A percentile compares a stretch with the other conserved stretches of the same genome.
Conservation (phyloP, 2,329 filamentous ascomycete species). For the Acrocalymma vagum region DNA sequence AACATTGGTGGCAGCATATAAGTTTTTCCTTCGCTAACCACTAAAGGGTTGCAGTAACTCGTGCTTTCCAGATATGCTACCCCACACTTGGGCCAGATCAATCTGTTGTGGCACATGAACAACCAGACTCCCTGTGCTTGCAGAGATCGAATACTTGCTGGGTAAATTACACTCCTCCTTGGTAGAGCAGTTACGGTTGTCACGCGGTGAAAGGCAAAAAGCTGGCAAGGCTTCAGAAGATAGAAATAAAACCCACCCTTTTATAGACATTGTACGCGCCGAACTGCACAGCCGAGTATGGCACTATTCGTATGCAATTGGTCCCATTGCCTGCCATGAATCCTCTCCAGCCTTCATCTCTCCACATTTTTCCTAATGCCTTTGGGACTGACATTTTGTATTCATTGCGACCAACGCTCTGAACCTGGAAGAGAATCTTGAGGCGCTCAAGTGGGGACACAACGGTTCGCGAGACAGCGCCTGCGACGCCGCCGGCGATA, state of each 20-base stretch:
- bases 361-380: slow-evolving; percentile 93
- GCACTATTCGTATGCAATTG: slow-evolving; percentile 97
- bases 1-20: too few species aligned
- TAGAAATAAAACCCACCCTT: slow-evolving; percentile 68
- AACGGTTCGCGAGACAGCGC: slow-evolving; percentile 96
- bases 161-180: too few species aligned
- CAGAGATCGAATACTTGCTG: too few species aligned
- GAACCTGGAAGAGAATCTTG: slow-evolving; percentile 97
- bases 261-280: slow-evolving; percentile 99
- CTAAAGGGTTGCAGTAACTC: too few species aligned
- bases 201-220: neutral
- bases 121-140: too few species aligned
- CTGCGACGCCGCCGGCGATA: slow-evolving; percentile 90
- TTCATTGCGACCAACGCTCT: slow-evolving; percentile 87
- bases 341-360: slow-evolving; percentile 93
- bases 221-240: slow-evolving; percentile 11
- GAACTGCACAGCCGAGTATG: slow-evolving; percentile 98
- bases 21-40: too few species aligned
- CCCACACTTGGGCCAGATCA: too few species aligned
- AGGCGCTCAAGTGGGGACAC: slow-evolving; percentile 95
- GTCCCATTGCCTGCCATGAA: slow-evolving; percentile 99
- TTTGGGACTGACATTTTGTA: slow-evolving; percentile 93
- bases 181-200: too few species aligned
- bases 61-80: too few species aligned
- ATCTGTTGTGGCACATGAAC: too few species aligned